Conservation (phyloP, 2,329 filamentous ascomycete species). For the Epichloe baconii region DNA sequence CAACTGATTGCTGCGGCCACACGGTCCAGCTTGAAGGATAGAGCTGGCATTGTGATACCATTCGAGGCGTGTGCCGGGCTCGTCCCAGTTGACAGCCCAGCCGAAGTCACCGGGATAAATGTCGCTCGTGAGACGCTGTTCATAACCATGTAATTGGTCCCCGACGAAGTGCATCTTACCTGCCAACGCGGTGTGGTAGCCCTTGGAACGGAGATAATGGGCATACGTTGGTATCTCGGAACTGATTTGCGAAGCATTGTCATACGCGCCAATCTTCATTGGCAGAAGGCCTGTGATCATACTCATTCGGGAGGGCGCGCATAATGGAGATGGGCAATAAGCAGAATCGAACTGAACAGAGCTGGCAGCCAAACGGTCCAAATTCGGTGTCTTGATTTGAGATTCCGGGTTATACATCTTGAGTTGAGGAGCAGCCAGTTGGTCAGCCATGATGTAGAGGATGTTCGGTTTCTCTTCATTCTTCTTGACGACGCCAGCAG, state of each 20-base stretch:
- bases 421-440: conserved; percentile 78
- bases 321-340: conserved; percentile 88
- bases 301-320: conserved; percentile 83
- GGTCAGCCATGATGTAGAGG: conserved; percentile 88
- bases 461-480: conserved; percentile 27
- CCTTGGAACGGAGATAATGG: conserved; percentile 72
- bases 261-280: conserved; percentile 82
- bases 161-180: conserved; percentile 98
- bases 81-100: conserved; percentile 93
- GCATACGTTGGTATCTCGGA: conserved; percentile 84
- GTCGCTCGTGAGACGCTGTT: conserved; percentile 83
- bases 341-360: conserved; percentile 88
- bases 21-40: conserved; percentile 78
- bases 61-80: conserved; percentile 71
- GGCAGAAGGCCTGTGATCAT: conserved; percentile 88
- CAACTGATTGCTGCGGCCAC: conserved; percentile 84
- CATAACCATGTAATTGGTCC: conserved; percentile 88
- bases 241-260: conserved; percentile 76
- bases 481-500: conserved; percentile 14
- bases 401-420: conserved; percentile 85
- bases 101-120: conserved; percentile 93
- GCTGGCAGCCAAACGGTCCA: conserved; percentile 67
- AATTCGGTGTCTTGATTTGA: conserved; percentile 82
- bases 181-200: conserved; percentile 81
- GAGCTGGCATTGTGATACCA: conserved; percentile 97